Evolutionary conservation across 1,139 yeast species (phyloP), one percentile per base, ranked within the genome.

Genomic region (Suhomyces choctaworum): DNA sequence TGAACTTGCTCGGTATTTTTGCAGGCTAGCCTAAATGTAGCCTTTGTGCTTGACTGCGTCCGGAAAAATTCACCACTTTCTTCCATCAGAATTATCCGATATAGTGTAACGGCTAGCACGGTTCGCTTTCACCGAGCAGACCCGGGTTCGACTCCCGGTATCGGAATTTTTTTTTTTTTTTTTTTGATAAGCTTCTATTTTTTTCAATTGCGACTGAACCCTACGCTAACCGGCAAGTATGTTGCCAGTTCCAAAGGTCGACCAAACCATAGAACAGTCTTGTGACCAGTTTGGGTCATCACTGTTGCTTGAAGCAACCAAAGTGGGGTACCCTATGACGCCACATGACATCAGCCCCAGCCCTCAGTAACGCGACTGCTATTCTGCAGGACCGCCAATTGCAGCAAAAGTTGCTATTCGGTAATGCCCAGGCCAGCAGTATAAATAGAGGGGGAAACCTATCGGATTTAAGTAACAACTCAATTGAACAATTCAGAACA

Each of bases 61-160:
- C n/a, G n/a, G n/a, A n/a, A n/a, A n/a, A n/a, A n/a, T n/a, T n/a
- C n/a, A n/a, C n/a, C n/a, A n/a, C 16, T 12, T 8, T n/a, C 6
- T 11, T 11, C 17, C 15, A 2, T 6, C 13, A 12, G 7, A 16
- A 29, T 5, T 17, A 0, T 78, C 83, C 83, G 83, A 77, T 78
- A 73, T 78, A 75, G 84, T 78, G 84, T 79, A 79, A 78, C 81
- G 85, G 85, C 79, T 78, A 79, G 80, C 84, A 79, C 83, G 82
- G 83, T 77, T 74, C 83, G 81, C 83, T 78, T 76, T 78, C 83
- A 78, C 83, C 81, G 83, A 74, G 82, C 82, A 78, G 71, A 75
- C 81, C 84, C 79, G 84, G 83, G 84, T 78, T 78, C 84, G 81
- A 78, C 80, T 78, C 84, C 84, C 84, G 79, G 84, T 73, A 77